Evolutionary conservation across 768 basidiomycete genomes (phyloP).

Genomic region (Mycena pura): DNA sequence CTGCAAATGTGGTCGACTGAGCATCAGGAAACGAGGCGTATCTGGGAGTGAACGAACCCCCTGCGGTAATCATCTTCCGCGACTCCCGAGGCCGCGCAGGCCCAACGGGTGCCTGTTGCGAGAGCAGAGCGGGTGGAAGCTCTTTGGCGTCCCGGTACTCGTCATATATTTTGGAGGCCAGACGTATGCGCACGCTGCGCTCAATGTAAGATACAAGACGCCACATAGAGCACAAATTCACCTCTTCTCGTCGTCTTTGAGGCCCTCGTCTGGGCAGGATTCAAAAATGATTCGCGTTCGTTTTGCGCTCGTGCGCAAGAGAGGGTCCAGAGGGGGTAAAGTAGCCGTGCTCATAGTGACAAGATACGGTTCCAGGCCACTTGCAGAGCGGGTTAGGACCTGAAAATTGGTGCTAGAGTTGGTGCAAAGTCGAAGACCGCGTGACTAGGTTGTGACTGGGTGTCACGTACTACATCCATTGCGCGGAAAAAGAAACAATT

Average conservation of each 20-base stretch:
- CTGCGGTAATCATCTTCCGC: constrained; percentile 76
- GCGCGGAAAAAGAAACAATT: too few relatives aligned
- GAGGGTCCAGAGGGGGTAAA: constrained; percentile 69
- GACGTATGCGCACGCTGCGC: constrained; percentile 68
- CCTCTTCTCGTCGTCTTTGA: constrained; percentile 78
- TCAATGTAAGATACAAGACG: not conserved
- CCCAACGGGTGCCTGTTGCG: constrained; percentile 83
- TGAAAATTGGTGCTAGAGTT: too few relatives aligned
- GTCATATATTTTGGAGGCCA: constrained; percentile 86
- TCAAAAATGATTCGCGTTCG: constrained; percentile 76
- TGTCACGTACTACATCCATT: too few relatives aligned
- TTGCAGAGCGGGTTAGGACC: too few relatives aligned
- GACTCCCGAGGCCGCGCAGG: constrained; percentile 74
- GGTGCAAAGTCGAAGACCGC: too few relatives aligned
- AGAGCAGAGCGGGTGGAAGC: constrained; percentile 79
- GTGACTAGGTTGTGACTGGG: too few relatives aligned
- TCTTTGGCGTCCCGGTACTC: constrained; percentile 90
- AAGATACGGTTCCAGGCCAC: too few relatives aligned
- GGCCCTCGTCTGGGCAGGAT: constrained; percentile 63
- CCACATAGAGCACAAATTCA: constrained; percentile 33
- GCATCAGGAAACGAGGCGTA: not conserved
- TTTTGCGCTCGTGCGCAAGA: constrained; percentile 70
- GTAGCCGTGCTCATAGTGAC: constrained; percentile 50
- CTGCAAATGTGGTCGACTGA: constrained; percentile 24
- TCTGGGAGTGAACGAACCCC: constrained; percentile 52